Evolutionary conservation across 805 yeast species (phyloP).

Genomic region (Jamesozyma lodderae): DNA sequence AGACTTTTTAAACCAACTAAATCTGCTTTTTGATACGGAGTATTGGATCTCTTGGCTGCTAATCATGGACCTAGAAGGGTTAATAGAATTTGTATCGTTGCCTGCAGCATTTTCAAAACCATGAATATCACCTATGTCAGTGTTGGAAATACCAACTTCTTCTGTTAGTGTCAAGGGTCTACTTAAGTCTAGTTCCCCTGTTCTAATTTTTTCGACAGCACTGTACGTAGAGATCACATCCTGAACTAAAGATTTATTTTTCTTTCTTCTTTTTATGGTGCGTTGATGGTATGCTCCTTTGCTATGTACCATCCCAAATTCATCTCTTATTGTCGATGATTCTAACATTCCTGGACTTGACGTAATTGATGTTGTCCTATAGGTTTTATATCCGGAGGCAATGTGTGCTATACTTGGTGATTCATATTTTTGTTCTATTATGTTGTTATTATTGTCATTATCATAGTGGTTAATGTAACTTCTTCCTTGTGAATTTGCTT

Average conservation of each 20-base stretch:
- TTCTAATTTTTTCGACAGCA: conserved; percentile 20
- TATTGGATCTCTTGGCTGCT: conserved; percentile 3
- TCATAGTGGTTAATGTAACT: no score
- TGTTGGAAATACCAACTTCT: conserved; percentile 21
- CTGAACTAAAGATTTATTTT: conserved; percentile 3
- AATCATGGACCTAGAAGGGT: background rate
- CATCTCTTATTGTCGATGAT: no score
- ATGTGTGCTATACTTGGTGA: no score
- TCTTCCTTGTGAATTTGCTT: no score
- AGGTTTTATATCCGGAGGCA: no score
- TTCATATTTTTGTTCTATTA: no score
- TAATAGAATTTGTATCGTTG: conserved; percentile 1
- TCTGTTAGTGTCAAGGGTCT: conserved; percentile 26
- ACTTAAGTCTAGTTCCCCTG: conserved; percentile 26
- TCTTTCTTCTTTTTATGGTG: background rate
- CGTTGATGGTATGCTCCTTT: no score
- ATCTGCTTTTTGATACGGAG: background rate
- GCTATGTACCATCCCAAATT: no score
- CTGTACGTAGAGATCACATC: conserved; percentile 36
- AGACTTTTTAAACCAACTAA: conserved; percentile 12
- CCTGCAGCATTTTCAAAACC: conserved; percentile 1
- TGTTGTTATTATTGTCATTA: no score
- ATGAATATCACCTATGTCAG: conserved; percentile 7
- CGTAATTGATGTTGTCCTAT: no score
- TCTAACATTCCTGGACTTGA: no score